Conservation (phyloP, 192 early-diverging fungal genomes). For the Backusella liffmaniae region DNA sequence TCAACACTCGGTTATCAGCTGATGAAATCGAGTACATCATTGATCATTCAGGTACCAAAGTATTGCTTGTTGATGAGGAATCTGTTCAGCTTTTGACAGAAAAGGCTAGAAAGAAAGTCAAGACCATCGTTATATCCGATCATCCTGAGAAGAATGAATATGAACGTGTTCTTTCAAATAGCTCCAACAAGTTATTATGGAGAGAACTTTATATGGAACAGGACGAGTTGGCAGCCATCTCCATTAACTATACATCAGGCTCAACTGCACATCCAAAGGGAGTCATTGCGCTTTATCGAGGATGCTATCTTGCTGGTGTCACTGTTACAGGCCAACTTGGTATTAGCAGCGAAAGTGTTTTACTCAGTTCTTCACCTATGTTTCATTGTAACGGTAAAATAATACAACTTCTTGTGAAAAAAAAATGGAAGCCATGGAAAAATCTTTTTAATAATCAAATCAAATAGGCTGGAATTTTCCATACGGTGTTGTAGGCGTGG, state of each 20-base stretch:
- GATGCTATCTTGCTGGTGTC: conserved; percentile 49
- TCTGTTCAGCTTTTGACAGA: conserved; percentile 33
- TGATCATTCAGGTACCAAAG: conserved; percentile 44
- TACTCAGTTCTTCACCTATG: conserved; percentile 52
- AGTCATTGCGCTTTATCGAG: conserved; percentile 51
- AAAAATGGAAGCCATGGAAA: background rate
- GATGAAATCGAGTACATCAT: conserved; percentile 59
- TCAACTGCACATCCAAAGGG: conserved; percentile 57
- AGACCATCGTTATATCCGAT: conserved; percentile 14
- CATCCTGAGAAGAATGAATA: conserved; percentile 41
- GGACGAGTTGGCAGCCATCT: conserved; percentile 46
- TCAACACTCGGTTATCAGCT: conserved; percentile 55
- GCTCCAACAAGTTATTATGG: conserved; percentile 27
- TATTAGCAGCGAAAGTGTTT: conserved; percentile 44
- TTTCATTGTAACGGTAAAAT: conserved; percentile 54
- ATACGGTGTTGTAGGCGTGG: conserved; percentile 15
- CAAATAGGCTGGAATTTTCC: conserved; percentile 32
- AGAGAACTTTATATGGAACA: conserved; percentile 42
- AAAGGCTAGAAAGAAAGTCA: background rate
- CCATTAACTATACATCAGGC: conserved; percentile 54
- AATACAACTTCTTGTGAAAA: background rate
- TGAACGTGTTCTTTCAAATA: conserved; percentile 44
- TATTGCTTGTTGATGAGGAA: conserved; percentile 49
- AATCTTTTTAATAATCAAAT: background rate
- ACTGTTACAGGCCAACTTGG: conserved; percentile 39